Base-by-base conservation (phyloP, 2,329 filamentous ascomycete species). In the Chaetothyriales sp. region DNA sequence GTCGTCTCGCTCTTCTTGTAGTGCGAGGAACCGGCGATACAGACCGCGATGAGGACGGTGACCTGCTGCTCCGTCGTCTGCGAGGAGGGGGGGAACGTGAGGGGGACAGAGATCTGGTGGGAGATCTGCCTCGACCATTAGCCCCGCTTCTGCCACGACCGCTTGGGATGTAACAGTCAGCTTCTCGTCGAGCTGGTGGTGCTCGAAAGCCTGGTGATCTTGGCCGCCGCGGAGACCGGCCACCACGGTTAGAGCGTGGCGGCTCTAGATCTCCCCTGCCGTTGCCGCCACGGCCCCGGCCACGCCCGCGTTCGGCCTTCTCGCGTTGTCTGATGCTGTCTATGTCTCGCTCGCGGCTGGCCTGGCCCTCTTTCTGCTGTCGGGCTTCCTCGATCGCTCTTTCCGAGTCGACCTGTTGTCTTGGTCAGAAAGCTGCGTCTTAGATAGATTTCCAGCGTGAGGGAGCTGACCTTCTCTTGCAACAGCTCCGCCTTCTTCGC, bases 401-500 rank as follows among this genome's bases (percentile, higher is more conserved):
- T 62, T 65, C 55, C 75, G 73, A 58, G 82, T 69, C 62, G 71
- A 68, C 54, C 58, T 60, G 44, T 43, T 43, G 43, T 18, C 15
- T 39, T 49, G 4, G 32, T 39, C 32, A 39, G 32, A 39, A 44
- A 56, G 51, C 44, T 18, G 15, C 18, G 26, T 44, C 22, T n/a
- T 32, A 9, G 20, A 6, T 32, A 9, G 20, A 6, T 5, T 19
- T 26, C n/a, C 7, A 28, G 18, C 15, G 3, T 9, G 10, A 10
- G 15, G n/a, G 18, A 26, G 36, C 25, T 26, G 32, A 93, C 90
- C 82, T 94, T 94, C 68, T 95, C 88, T 68, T 95, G 87, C 55
- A 92, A 86, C 46, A 98, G 73, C 68, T 98, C 92, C 44, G 86
- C 71, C 69, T 96, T 98, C 74, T 98, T 98, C 0, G 90, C 89